A percentile compares a stretch with the other conserved stretches of the same genome.
Conservation (phyloP, 2,329 filamentous ascomycete genomes). For the Botrytis byssoidea region DNA sequence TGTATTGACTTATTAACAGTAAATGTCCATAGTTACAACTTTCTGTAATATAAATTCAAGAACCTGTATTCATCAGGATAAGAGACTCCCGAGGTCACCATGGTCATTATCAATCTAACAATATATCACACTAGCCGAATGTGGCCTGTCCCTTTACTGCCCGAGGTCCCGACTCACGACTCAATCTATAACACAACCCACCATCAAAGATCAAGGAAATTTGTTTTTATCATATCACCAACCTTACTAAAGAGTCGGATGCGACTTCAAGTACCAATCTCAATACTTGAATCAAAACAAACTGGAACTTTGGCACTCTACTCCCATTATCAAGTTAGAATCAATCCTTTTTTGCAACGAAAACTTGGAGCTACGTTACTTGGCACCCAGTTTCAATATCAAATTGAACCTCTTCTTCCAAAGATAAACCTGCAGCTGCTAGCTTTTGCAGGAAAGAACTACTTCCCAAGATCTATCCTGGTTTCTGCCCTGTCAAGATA, state of each 20-base stretch:
- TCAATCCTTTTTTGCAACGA: not conserved
- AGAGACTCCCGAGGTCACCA: not conserved
- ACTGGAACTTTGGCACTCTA: not conserved
- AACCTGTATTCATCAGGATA: not conserved
- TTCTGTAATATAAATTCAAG: not conserved
- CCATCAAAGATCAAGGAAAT: not conserved
- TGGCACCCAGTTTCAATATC: not conserved
- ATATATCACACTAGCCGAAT: not conserved
- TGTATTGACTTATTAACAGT: not conserved
- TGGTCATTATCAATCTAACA: not conserved
- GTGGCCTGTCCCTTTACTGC: not conserved
- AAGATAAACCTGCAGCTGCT: not conserved
- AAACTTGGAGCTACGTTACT: not conserved
- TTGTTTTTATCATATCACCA: not conserved
- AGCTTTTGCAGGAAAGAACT: not conserved
- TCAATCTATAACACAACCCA: not conserved
- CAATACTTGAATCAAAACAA: not conserved
- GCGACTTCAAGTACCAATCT: not conserved
- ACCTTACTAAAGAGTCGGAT: not conserved
- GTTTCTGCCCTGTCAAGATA: not conserved
- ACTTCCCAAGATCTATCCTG: not conserved
- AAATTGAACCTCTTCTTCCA: not conserved
- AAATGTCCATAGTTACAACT: not conserved
- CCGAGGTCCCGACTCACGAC: not conserved
- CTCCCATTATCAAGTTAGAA: not conserved